These are phyloP conservation scores for Paecilomyces formosus DNA, from an alignment of 2,329 filamentous ascomycete species.

Conservation along the genomic window DNA sequence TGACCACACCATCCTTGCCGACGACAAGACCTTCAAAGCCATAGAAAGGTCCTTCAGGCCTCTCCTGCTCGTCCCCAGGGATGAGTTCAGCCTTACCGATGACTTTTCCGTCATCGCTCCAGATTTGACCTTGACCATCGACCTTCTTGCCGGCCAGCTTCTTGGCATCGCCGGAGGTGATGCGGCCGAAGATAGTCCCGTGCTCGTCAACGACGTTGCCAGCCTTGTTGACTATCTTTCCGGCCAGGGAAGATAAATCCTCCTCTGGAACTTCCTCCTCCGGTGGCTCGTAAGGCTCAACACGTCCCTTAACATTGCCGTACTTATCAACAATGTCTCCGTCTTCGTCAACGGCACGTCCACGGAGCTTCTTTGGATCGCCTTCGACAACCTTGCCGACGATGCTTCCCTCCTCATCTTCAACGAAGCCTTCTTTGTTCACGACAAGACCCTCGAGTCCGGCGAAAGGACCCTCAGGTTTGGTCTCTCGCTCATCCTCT, in stretches of 20 bases:
- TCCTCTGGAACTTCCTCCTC: conserved; percentile 40
- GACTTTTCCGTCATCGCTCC: conserved; percentile 56
- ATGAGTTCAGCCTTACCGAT: conserved; percentile 53
- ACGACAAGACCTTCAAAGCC: conserved; percentile 52
- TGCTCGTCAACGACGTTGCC: conserved; percentile 55
- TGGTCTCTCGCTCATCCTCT: conserved; percentile 48
- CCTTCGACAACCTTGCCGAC: conserved; percentile 66
- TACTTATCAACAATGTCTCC: conserved; percentile 77
- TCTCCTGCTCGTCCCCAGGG: conserved; percentile 41
- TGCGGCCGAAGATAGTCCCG: conserved; percentile 52
- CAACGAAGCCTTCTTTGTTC: conserved; percentile 51
- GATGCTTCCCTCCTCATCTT: conserved; percentile 71
- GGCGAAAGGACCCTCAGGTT: conserved; percentile 51
- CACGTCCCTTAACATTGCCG: conserved; percentile 53
- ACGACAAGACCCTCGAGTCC: conserved; percentile 51
- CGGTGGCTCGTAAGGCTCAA: conserved; percentile 47
- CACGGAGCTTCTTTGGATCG: conserved; percentile 64
- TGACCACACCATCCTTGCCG: conserved; percentile 51
- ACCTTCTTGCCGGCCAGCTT: conserved; percentile 55
- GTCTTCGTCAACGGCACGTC: conserved; percentile 70
- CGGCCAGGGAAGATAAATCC: conserved; percentile 54
- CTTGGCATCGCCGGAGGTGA: conserved; percentile 50
- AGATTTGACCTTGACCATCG: conserved; percentile 56
- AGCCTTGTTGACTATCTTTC: conserved; percentile 56
- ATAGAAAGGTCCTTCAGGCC: conserved; percentile 51